Evolutionary conservation across 1,284 basidiomycete species (phyloP), one percentile per base, ranked within the genome.

Genomic region (Neotropicomus parvogracilis): DNA sequence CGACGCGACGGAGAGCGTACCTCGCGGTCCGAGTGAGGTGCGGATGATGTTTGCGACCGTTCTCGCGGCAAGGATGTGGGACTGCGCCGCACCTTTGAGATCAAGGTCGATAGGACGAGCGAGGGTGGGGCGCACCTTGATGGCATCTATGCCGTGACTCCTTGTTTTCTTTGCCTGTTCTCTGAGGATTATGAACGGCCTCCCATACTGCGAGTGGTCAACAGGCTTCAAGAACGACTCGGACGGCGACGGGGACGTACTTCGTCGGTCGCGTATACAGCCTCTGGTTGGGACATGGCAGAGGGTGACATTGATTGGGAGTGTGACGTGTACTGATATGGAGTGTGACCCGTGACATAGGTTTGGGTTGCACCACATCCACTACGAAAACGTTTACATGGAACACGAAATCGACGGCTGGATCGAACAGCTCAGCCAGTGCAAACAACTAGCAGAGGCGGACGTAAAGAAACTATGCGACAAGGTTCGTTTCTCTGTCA

Each of bases 381-480:
- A 47, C 33, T 66, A 43, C 65, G 11, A 86, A n/a, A 24, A 24
- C 24, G 24, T 24, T 24, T 24, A 24, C 24, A 24, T 86, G 84
- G 85, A 88, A 74, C 77, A 78, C 70, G 88, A 91, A 81, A 80
- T 91, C 70, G 92, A 95, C 74, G 80, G 77, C 54, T 97, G 97
- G 97, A 95, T 99, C 69, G 84, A 92, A 57, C 94, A 98, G 70
- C 84, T 99, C 58, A 88, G 88, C 72, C 90, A 97, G 66, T 99
- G 97, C 80, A 98, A 99, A 71, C 97, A 97, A 63, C 83, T 99
- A 55, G 80, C 90, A 52, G 97, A 99, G 74, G 79, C 82, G 24
- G 95, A 99, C 71, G 93, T 99, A 54, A 98, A 98, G 81, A 86
- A 87, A 69, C 80, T 99, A 58, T 99, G 97, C 76, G 95, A 99